phyloP scores from a whole-genome alignment of 2,329 filamentous ascomycete species.

The Penicillium nordicum region DNA sequence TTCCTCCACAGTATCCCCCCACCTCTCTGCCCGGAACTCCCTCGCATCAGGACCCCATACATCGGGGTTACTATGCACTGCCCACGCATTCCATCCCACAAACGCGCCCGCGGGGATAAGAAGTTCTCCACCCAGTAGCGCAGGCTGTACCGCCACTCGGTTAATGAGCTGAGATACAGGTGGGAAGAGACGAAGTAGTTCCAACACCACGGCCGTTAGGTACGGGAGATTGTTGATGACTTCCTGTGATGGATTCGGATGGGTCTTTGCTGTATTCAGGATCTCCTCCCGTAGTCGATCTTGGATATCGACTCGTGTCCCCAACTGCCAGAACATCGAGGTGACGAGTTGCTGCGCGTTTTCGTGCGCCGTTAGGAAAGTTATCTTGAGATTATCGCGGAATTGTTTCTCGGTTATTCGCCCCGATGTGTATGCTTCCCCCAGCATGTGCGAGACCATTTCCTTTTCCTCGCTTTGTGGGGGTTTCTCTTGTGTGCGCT shows the following conservation, averaged over 20 bases:
- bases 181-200: slow-evolving; percentile 49
- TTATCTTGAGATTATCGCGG: slow-evolving; percentile 41
- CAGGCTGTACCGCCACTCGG: slow-evolving; percentile 33
- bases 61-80: slow-evolving; percentile 37
- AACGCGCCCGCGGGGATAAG: slow-evolving; percentile 38
- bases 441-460: slow-evolving; percentile 24
- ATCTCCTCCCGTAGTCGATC: slow-evolving; percentile 34
- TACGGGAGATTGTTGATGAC: slow-evolving; percentile 39
- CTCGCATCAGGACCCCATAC: slow-evolving; percentile 33
- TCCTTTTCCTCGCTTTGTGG: slow-evolving; percentile 3
- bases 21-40: slow-evolving; percentile 38
- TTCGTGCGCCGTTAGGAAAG: slow-evolving; percentile 44
- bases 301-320: slow-evolving; percentile 33
- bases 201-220: slow-evolving; percentile 46
- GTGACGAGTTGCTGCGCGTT: slow-evolving; percentile 41
- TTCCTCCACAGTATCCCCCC: slow-evolving; percentile 33
- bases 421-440: slow-evolving; percentile 22
- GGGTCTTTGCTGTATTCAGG: neutral
- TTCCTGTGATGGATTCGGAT: slow-evolving; percentile 20
- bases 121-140: slow-evolving; percentile 28
- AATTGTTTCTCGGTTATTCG: slow-evolving; percentile 37
- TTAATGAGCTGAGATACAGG: slow-evolving; percentile 52
- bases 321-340: slow-evolving; percentile 39
- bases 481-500: neutral
- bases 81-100: slow-evolving; percentile 43